A percentile compares a stretch with the other conserved stretches of the same genome.
Conservation (phyloP, 768 basidiomycete species). For the Lactifluus echinatus region DNA sequence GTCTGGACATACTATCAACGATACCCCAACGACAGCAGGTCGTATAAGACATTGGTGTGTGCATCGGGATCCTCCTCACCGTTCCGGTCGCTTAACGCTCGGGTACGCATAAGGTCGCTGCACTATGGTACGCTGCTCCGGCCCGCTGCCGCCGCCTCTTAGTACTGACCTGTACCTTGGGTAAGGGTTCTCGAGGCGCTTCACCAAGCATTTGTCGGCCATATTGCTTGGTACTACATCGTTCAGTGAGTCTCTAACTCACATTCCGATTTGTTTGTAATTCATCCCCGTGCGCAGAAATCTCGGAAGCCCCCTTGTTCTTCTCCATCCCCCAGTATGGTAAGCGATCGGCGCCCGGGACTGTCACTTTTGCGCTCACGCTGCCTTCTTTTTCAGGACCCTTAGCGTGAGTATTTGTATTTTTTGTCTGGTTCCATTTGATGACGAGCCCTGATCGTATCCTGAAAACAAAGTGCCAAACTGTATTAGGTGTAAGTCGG, state of each 20-base stretch:
- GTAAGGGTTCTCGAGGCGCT: slow-evolving; percentile 14
- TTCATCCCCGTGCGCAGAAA: background rate
- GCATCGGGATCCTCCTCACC: background rate
- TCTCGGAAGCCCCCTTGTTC: background rate
- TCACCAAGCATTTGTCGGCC: slow-evolving; percentile 18
- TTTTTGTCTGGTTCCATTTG: background rate
- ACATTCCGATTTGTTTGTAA: background rate
- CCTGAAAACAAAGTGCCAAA: slow-evolving; percentile 10
- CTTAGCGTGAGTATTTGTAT: slow-evolving; percentile 14
- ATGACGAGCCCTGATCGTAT: background rate
- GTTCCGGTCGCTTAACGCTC: background rate
- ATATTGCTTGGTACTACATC: slow-evolving; percentile 12
- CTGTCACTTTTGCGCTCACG: background rate
- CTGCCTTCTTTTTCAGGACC: slow-evolving; percentile 7
- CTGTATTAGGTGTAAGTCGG: slow-evolving; percentile 13
- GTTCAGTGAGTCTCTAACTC: background rate
- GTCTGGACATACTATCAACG: slow-evolving; percentile 14
- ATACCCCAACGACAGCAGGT: slow-evolving; percentile 15
- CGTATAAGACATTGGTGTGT: slow-evolving; percentile 19
- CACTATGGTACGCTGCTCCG: slow-evolving; percentile 9
- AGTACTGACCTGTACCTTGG: background rate
- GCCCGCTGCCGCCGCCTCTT: background rate
- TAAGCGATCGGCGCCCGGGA: background rate
- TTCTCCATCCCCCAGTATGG: slow-evolving; percentile 17
- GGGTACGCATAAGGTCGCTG: background rate